Evolutionary conservation across 352 stramenopile genomes (phyloP).

Genomic region (Phytophthora podocarpi): DNA sequence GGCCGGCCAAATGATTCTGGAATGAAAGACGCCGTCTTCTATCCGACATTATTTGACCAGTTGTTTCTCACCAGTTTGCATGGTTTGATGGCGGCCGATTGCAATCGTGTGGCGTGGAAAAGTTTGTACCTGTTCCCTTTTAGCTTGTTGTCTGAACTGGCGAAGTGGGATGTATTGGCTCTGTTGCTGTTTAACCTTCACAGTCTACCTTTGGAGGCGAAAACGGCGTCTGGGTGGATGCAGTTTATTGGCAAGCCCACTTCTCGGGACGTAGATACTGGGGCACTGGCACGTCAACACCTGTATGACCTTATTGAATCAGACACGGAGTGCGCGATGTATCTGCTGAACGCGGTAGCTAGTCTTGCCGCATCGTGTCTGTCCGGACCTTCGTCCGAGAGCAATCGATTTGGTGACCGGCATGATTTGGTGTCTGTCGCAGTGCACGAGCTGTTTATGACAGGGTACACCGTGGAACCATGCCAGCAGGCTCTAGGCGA

Average conservation of each 20-base stretch:
- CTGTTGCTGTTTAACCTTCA: constrained; percentile 78
- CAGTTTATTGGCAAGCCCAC: constrained; percentile 63
- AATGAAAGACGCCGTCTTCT: constrained; percentile 48
- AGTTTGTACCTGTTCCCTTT: constrained; percentile 77
- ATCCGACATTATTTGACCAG: constrained; percentile 86
- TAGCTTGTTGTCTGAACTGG: constrained; percentile 63
- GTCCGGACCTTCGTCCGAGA: background rate
- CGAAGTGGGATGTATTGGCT: constrained; percentile 85
- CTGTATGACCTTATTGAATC: constrained; percentile 66
- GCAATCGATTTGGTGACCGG: constrained; percentile 15
- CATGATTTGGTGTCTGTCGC: constrained; percentile 58
- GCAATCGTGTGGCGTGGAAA: constrained; percentile 82
- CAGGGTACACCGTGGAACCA: constrained; percentile 52
- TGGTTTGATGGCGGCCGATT: constrained; percentile 70
- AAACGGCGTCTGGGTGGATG: constrained; percentile 64
- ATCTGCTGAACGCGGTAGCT: constrained; percentile 77
- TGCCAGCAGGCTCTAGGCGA: constrained; percentile 53
- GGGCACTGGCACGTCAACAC: constrained; percentile 43
- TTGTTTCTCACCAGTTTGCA: constrained; percentile 84
- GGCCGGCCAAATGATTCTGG: constrained; percentile 5
- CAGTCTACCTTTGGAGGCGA: constrained; percentile 60
- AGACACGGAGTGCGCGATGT: constrained; percentile 67
- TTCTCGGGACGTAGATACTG: constrained; percentile 32
- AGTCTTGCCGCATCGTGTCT: constrained; percentile 48
- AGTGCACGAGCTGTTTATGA: constrained; percentile 75